Evolutionary conservation across 495 filamentous ascomycete genomes (phyloP).

Genomic region (Hypoxylon cercidicola): DNA sequence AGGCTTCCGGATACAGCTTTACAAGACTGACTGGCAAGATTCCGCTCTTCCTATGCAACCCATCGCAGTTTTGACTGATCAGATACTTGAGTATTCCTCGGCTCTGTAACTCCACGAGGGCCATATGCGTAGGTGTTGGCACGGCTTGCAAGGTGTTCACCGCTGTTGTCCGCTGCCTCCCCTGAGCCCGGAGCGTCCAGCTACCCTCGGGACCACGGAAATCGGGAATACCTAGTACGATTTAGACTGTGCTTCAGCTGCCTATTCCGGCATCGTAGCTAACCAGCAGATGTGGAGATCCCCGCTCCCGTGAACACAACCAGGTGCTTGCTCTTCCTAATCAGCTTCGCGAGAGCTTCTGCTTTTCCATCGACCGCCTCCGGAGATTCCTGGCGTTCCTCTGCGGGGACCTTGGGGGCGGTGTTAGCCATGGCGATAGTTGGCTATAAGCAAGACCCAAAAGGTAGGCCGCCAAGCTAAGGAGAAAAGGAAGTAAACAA

Average conservation of each 20-base stretch:
- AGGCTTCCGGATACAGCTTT: not conserved
- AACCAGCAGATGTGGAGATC: constrained; percentile 58
- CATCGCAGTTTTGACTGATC: constrained; percentile 61
- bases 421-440: constrained; percentile 47
- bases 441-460: too few relatives aligned
- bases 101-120: constrained; percentile 57
- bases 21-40: constrained; percentile 50
- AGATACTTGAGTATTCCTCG: constrained; percentile 54
- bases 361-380: constrained; percentile 50
- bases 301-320: constrained; percentile 60
- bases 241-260: constrained; percentile 13
- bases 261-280: not conserved
- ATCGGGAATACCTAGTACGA: constrained; percentile 53
- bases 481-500: too few relatives aligned
- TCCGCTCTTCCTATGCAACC: constrained; percentile 56
- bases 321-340: constrained; percentile 57
- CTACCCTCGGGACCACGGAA: constrained; percentile 58
- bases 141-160: constrained; percentile 55
- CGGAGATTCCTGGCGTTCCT: constrained; percentile 50
- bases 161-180: constrained; percentile 39
- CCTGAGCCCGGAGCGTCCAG: constrained; percentile 57
- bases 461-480: too few relatives aligned
- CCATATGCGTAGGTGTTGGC: constrained; percentile 60
- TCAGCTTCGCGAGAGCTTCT: constrained; percentile 47
- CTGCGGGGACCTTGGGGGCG: constrained; percentile 50